phyloP scores from a whole-genome alignment of 1,284 basidiomycete genomes.

The Exobasidium cylindrosporum region DNA sequence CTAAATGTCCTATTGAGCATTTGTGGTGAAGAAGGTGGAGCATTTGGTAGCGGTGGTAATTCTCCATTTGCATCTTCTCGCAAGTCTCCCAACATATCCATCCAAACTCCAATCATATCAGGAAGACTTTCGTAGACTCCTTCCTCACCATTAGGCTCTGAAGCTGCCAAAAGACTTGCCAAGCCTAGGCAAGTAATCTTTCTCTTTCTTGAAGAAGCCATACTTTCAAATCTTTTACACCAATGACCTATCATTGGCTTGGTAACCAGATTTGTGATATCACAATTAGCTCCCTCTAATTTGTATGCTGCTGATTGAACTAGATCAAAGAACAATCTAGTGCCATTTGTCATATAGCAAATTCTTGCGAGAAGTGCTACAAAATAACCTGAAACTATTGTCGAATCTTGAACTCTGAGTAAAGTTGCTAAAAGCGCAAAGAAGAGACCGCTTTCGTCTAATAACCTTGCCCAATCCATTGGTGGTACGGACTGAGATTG shows the following conservation, averaged over 20 bases:
- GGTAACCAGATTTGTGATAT: conserved; percentile 1
- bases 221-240: conserved; percentile 41
- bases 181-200: conserved; percentile 41
- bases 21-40: conserved; percentile 5
- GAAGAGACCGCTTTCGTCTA: conserved; percentile 33
- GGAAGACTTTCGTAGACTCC: conserved; percentile 26
- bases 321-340: conserved; percentile 31
- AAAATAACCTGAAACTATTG: conserved; percentile 38
- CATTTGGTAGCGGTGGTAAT: conserved; percentile 12
- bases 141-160: conserved; percentile 10
- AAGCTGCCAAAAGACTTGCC: conserved; percentile 23
- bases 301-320: conserved; percentile 19
- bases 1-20: neutral
- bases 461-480: conserved; percentile 19
- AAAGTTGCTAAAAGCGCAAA: conserved; percentile 35
- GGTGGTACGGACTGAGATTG: conserved; percentile 12
- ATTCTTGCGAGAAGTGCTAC: conserved; percentile 42
- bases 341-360: conserved; percentile 25
- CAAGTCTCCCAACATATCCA: conserved; percentile 39
- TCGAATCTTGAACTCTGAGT: conserved; percentile 39
- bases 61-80: conserved; percentile 3
- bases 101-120: conserved; percentile 44
- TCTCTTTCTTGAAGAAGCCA: conserved; percentile 38
- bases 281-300: neutral
- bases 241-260: conserved; percentile 11